Evolutionary conservation across 148 eudicot genomes (phyloP), one percentile per base, ranked within the genome.

Genomic region (Selenicereus undatus): DNA sequence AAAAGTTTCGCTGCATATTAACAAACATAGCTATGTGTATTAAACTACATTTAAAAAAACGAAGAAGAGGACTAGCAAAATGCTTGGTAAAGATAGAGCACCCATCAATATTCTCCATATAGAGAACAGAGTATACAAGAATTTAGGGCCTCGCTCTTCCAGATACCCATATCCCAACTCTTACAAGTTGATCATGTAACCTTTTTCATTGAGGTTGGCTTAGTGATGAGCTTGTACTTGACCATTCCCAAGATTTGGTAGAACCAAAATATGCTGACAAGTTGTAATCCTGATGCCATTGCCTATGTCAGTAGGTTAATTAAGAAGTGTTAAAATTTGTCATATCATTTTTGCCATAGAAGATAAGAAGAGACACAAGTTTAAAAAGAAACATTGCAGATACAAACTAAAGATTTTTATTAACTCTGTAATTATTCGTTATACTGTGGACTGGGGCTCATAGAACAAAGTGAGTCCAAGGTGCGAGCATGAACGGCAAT

Each of bases 201-300:
- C 74, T 87, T 87, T 62, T 83, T 85, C 65, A 78, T 22, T 17
- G 84, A 26, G 9, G 84, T 62, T 86, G 93, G 87, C 78, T 80
- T 92, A 22, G 43, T 7, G 43, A 58, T 78, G 26, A 95, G 74
- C 74, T 95, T 95, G 84, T 90, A 85, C 51, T 80, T 86, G 76
- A 93, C 88, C 98, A 95, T 95, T 71, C 88, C 84, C 27, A 84
- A 86, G 74, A 95, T 93, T 87, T 91, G 93, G 91, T 89, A 95
- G 86, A 95, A 90, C 99, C 97, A 95, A 87, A 89, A 95, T 69
- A 90, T 88, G 77, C 97, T 92, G 42, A 95, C 97, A n/a, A 95
- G 89, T 85, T 93, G 98, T 79, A 95, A 84, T 72, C 98, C 97
- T 64, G 85, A 62, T 21, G 95, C 95, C 97, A 90, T 93, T 58